A percentile compares a stretch with the other conserved stretches of the same genome.
Conservation (phyloP, 106 monocot genomes). For the Dactylorhiza incarnata region DNA sequence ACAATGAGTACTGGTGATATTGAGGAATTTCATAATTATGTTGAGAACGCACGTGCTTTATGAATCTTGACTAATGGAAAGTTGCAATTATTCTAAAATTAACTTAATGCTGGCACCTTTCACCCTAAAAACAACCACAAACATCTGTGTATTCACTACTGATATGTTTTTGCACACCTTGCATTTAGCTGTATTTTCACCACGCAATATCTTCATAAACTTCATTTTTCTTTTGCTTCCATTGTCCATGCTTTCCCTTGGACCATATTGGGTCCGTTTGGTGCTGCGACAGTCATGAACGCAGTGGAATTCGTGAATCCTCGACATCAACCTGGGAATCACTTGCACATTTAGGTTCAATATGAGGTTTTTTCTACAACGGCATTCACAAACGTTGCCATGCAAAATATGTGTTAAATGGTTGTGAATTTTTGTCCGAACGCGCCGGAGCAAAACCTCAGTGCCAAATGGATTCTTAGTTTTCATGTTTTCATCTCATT, state of each 20-base stretch:
- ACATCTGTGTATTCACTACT: not conserved
- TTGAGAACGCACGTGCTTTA: not conserved
- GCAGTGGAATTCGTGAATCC: no score
- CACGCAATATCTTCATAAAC: not conserved
- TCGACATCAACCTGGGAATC: no score
- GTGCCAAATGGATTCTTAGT: no score
- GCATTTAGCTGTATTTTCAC: not conserved
- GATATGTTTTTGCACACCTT: not conserved
- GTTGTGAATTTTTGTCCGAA: no score
- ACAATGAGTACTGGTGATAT: no score
- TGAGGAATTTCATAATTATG: no score
- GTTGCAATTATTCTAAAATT: not conserved
- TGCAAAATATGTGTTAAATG: no score
- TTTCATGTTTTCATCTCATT: not conserved
- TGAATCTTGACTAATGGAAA: not conserved
- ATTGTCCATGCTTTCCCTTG: not conserved
- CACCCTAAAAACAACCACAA: not conserved
- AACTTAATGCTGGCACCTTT: not conserved
- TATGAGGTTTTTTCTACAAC: no score
- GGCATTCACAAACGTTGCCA: no score
- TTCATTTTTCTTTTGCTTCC: not conserved
- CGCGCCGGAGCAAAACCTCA: no score
- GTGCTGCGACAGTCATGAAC: no score
- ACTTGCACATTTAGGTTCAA: no score
- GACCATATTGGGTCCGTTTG: not conserved